A percentile compares a stretch with the other conserved stretches of the same genome.
phyloP scores from a whole-genome alignment of 352 stramenopile genomes.

The Phytophthora citrophthora region DNA sequence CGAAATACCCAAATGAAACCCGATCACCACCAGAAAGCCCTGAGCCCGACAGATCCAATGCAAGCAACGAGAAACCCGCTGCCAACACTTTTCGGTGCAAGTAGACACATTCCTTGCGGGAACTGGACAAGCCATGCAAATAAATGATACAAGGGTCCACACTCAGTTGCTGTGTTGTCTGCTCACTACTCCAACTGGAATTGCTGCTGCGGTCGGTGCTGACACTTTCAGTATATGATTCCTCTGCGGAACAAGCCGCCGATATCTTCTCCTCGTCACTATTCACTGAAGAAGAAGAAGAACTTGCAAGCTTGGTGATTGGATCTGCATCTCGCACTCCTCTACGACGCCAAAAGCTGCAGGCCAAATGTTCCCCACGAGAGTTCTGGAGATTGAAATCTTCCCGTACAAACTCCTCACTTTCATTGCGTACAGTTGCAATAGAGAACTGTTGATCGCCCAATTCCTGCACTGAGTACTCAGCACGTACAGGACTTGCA shows the following conservation, averaged over 20 bases:
- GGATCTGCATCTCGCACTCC: slow-evolving; percentile 26
- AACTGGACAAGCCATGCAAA: slow-evolving; percentile 82
- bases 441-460: slow-evolving; percentile 37
- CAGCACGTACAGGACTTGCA: slow-evolving; percentile 60
- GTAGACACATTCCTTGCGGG: slow-evolving; percentile 78
- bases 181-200: slow-evolving; percentile 22
- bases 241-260: slow-evolving; percentile 1
- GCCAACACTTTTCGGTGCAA: slow-evolving; percentile 57
- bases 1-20: slow-evolving; percentile 75
- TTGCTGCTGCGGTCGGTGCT: slow-evolving; percentile 40
- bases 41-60: slow-evolving; percentile 77
- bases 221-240: slow-evolving; percentile 16
- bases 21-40: slow-evolving; percentile 68
- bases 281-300: slow-evolving; percentile 1
- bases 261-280: slow-evolving; percentile 26
- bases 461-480: slow-evolving; percentile 65
- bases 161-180: background rate
- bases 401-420: slow-evolving; percentile 49
- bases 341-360: slow-evolving; percentile 70
- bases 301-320: slow-evolving; percentile 18
- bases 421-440: slow-evolving; percentile 3
- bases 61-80: slow-evolving; percentile 71
- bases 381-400: slow-evolving; percentile 67
- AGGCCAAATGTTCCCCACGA: slow-evolving; percentile 60
- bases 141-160: slow-evolving; percentile 72